Conservation (phyloP, 805 yeast species). For the Metschnikowia orientalis region DNA sequence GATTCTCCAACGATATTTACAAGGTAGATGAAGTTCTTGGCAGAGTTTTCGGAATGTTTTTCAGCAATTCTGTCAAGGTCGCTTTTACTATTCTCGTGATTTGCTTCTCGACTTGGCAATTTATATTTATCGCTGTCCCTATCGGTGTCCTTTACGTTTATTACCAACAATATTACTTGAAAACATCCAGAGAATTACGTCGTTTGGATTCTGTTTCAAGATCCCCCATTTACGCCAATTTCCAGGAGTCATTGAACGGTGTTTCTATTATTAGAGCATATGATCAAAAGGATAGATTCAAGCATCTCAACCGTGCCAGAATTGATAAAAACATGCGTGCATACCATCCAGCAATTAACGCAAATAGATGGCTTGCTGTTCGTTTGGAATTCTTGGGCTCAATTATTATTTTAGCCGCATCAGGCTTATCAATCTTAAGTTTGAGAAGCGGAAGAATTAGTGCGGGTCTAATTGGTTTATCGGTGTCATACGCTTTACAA, state of each 20-base stretch:
- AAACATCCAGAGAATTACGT: conserved; percentile 76
- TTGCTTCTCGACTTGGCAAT: conserved; percentile 83
- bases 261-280: conserved; percentile 74
- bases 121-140: conserved; percentile 70
- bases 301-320: conserved; percentile 58
- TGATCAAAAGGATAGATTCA: conserved; percentile 59
- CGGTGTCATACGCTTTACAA: conserved; percentile 89
- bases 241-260: conserved; percentile 78
- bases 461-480: conserved; percentile 91
- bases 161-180: conserved; percentile 72
- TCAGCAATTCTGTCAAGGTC: conserved; percentile 58
- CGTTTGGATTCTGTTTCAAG: conserved; percentile 76
- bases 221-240: conserved; percentile 79
- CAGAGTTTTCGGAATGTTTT: conserved; percentile 66
- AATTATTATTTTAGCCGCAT: conserved; percentile 77
- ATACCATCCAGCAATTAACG: conserved; percentile 84
- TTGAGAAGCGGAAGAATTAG: conserved; percentile 65
- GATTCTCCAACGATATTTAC: conserved; percentile 88
- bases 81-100: conserved; percentile 75
- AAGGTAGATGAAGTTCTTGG: conserved; percentile 79
- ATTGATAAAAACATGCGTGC: conserved; percentile 89
- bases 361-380: conserved; percentile 97
- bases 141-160: conserved; percentile 57
- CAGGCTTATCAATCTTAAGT: conserved; percentile 73
- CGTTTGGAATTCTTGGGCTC: conserved; percentile 91